Evolutionary conservation across 2,329 filamentous ascomycete genomes (phyloP), one percentile per base, ranked within the genome.

Genomic region (Aspergillus melleus): DNA sequence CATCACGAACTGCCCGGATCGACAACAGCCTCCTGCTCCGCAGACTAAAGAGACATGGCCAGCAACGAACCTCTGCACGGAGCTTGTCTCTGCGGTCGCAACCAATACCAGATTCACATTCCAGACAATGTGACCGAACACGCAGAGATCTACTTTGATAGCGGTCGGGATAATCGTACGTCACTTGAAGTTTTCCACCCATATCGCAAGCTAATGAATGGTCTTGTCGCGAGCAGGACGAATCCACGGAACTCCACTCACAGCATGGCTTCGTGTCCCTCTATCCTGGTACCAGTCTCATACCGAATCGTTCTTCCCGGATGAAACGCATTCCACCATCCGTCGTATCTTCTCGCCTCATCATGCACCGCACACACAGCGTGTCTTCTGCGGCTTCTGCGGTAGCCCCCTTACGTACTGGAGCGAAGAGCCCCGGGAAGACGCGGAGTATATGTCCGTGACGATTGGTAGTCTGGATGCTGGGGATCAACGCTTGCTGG

Each of bases 321-420:
- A 96, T 76, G 93, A 96, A 78, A 86, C 87, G 16, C 84, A 86
- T 73, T 68, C 80, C 56, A 80, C 81, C 54, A 92, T 92, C 71
- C 86, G 86, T 58, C 85, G 88, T 46, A 82, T 84, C 52, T 92
- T 90, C 74, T 86, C 85, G 10, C 84, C 88, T 22, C 81, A 80
- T 2, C 77, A 81, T 66, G 83, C 84, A 55, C 81, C 83, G 54
- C 78, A 84, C 67, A 81, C 85, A 1, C 87, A 89, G 72, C 87
- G 91, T 53, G 86, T 92, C 66, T 97, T 97, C 76, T 97, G 93
- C 77, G 93, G 93, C 24, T 96, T 90, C 79, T 96, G 93, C 74
- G 93, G 93, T 55, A 96, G 92, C 0, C 90, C 90, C 12, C 80
- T 97, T 56, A 89, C 89, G 0, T 91, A 89, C 68, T 96, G 92